Percentiles rank a stretch among this genome's conserved stretches.
Conservation (phyloP, 164 flowering plant genomes). For the Magnolia kwangsiensis region DNA sequence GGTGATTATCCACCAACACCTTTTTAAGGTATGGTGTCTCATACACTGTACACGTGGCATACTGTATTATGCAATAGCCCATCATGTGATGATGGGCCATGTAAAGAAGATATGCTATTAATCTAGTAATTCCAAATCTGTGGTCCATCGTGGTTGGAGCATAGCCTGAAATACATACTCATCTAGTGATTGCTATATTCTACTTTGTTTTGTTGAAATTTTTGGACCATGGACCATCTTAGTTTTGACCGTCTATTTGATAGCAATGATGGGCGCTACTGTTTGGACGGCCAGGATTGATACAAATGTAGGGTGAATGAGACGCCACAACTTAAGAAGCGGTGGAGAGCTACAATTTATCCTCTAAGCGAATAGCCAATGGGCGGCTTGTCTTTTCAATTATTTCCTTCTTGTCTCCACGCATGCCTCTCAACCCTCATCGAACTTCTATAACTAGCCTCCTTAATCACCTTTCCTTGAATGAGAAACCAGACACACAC, state of each 20-base stretch:
- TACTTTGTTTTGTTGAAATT: too few relatives aligned
- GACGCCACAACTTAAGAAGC: neutral
- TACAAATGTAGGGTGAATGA: neutral
- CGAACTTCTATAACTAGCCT: slow-evolving; percentile 24
- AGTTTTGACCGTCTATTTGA: neutral
- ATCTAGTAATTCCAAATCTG: too few relatives aligned
- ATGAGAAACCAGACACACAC: neutral
- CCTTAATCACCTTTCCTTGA: neutral
- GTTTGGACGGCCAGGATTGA: neutral
- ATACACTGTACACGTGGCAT: too few relatives aligned
- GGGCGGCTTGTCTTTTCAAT: slow-evolving; percentile 16
- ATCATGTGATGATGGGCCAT: too few relatives aligned
- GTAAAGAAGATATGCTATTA: too few relatives aligned
- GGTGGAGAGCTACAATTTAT: neutral
- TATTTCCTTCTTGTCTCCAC: slow-evolving; percentile 14
- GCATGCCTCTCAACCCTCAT: slow-evolving; percentile 2
- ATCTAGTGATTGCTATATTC: too few relatives aligned
- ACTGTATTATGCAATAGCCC: too few relatives aligned
- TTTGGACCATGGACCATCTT: too few relatives aligned
- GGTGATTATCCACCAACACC: neutral
- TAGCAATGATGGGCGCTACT: neutral
- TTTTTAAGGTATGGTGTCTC: neutral
- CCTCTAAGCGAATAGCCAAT: neutral
- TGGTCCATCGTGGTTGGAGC: too few relatives aligned
- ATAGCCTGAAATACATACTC: too few relatives aligned